Evolutionary conservation across 495 filamentous ascomycete genomes (phyloP).

Genomic region (Evernia prunastri): DNA sequence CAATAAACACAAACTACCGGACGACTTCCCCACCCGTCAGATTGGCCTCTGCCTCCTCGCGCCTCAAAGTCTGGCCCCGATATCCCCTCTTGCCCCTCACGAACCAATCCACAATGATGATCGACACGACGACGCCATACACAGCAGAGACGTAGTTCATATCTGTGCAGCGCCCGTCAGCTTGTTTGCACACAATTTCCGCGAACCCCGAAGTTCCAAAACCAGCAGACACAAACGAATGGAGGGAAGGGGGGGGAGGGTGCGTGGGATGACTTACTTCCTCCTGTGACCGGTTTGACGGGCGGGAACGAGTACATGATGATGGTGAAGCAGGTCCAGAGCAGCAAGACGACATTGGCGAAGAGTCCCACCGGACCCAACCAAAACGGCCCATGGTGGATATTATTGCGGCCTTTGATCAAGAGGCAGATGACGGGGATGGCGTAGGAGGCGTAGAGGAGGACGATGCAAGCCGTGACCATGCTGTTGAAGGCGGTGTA

Average conservation of each 20-base stretch:
- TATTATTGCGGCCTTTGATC: conserved; percentile 45
- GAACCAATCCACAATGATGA: conserved; percentile 44
- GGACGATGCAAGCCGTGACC: conserved; percentile 46
- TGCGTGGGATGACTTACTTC: conserved; percentile 27
- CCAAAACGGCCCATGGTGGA: conserved; percentile 48
- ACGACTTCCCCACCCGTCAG: not conserved
- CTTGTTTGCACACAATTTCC: not conserved
- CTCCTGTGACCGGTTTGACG: conserved; percentile 36
- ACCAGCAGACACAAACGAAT: too few relatives aligned
- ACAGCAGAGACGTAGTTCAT: conserved; percentile 55
- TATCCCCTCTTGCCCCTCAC: conserved; percentile 38
- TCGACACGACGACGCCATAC: conserved; percentile 40
- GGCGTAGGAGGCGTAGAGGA: conserved; percentile 48
- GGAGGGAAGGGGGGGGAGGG: too few relatives aligned
- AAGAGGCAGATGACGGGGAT: conserved; percentile 45
- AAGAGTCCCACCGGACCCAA: conserved; percentile 38
- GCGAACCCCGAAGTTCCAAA: too few relatives aligned
- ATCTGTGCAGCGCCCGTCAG: conserved; percentile 26
- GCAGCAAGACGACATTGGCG: conserved; percentile 41
- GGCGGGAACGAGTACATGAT: conserved; percentile 50
- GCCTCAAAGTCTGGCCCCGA: conserved; percentile 25
- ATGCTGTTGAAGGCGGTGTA: conserved; percentile 50
- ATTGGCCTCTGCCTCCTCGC: conserved; percentile 18
- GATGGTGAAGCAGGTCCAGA: conserved; percentile 48
- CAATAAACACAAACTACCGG: not conserved